phyloP scores from a whole-genome alignment of 2,329 filamentous ascomycete species.

The Sphaerostilbella broomeana region DNA sequence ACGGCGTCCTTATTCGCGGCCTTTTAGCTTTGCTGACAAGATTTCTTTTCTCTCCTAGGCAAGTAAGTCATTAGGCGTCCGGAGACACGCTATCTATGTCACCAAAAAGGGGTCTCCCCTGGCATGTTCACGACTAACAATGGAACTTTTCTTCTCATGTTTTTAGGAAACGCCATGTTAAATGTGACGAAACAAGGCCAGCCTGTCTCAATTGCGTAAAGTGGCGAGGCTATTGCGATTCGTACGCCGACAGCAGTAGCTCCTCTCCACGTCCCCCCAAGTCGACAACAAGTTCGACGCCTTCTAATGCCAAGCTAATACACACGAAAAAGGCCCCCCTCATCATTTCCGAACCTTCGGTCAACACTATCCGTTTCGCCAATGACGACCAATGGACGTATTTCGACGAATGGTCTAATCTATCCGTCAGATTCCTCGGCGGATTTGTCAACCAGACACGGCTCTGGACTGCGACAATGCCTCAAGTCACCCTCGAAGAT shows the following conservation, averaged over 20 bases:
- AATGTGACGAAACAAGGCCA: constrained; percentile 37
- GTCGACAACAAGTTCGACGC: constrained; percentile 8
- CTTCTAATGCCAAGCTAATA: constrained; percentile 22
- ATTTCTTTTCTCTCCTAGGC: constrained; percentile 18
- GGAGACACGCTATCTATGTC: too few relatives aligned
- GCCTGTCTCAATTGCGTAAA: constrained; percentile 36
- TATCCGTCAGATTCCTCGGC: constrained; percentile 31
- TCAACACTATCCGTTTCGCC: constrained; percentile 30
- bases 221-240: constrained; percentile 34
- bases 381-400: constrained; percentile 30
- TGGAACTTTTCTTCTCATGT: not conserved
- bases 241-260: constrained; percentile 23
- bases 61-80: constrained; percentile 29
- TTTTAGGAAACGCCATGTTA: constrained; percentile 34
- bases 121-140: not conserved
- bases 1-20: not conserved
- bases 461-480: constrained; percentile 36
- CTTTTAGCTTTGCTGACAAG: constrained; percentile 12
- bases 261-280: constrained; percentile 6
- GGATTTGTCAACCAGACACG: constrained; percentile 28
- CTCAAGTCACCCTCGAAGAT: constrained; percentile 33
- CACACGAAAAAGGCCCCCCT: constrained; percentile 25
- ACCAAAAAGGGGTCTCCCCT: not conserved
- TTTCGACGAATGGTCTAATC: constrained; percentile 32
- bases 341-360: constrained; percentile 26